Percentiles rank a stretch among this genome's conserved stretches.
phyloP scores from a whole-genome alignment of 1,284 basidiomycete genomes.

The Ganoderma boninense region DNA sequence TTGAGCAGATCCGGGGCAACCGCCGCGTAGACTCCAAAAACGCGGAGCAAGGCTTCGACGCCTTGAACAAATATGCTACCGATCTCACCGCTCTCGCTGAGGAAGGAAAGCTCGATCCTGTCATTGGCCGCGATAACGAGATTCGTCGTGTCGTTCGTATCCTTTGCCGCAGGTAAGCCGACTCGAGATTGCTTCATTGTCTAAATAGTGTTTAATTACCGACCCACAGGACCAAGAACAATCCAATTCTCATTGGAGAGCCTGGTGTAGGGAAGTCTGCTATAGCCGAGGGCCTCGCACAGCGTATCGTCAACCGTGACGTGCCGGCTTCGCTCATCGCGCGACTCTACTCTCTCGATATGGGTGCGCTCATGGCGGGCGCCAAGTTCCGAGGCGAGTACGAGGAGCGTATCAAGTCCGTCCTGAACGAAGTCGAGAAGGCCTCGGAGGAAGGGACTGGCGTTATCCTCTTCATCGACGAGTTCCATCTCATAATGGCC shows the following conservation, averaged over 20 bases:
- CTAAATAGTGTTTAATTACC: constrained; percentile 26
- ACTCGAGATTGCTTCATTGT: constrained; percentile 15
- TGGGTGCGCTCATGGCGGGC: constrained; percentile 96
- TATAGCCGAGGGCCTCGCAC: constrained; percentile 95
- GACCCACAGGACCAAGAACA: constrained; percentile 83
- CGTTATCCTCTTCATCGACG: constrained; percentile 96
- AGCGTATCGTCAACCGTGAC: constrained; percentile 95
- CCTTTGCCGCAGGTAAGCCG: constrained; percentile 70
- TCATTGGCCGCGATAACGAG: constrained; percentile 91
- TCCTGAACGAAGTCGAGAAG: constrained; percentile 95
- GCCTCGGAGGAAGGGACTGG: constrained; percentile 83
- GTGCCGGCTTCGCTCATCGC: constrained; percentile 90
- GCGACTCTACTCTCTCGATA: constrained; percentile 88
- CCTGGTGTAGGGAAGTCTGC: constrained; percentile 95
- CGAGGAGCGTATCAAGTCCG: constrained; percentile 95
- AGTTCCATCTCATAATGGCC: constrained; percentile 93
- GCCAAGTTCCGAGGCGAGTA: constrained; percentile 98
- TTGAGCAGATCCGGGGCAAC: constrained; percentile 84
- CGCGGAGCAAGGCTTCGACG: constrained; percentile 90
- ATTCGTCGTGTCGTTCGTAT: constrained; percentile 85
- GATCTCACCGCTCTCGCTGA: constrained; percentile 90
- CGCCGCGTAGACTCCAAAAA: constrained; percentile 82
- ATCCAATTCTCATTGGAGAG: constrained; percentile 93
- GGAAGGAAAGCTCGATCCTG: constrained; percentile 93
- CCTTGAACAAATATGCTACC: constrained; percentile 83